Percentiles rank a stretch among this genome's conserved stretches.
phyloP scores from a whole-genome alignment of 192 early-diverging fungal genomes.

The Entomortierella chlamydospora region DNA sequence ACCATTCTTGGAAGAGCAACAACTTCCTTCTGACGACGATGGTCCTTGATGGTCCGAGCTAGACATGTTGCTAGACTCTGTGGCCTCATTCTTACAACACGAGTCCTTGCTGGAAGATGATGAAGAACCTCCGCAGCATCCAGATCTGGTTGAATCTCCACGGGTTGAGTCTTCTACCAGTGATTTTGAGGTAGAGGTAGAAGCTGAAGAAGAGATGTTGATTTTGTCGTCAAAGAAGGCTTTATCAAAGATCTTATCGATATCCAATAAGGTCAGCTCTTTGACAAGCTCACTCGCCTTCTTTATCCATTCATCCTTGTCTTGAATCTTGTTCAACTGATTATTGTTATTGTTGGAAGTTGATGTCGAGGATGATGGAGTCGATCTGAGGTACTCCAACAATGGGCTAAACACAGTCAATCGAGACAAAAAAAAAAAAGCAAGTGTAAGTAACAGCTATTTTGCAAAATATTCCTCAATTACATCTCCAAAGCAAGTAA shows the following conservation, averaged over 20 bases:
- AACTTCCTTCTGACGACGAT: constrained; percentile 4
- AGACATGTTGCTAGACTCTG: background rate
- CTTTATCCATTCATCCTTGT: constrained; percentile 26
- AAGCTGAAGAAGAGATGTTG: background rate
- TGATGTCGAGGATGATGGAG: background rate
- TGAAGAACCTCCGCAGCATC: constrained; percentile 28
- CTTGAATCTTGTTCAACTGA: background rate
- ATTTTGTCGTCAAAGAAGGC: constrained; percentile 42
- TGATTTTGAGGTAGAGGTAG: background rate
- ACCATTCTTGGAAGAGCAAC: constrained; percentile 5
- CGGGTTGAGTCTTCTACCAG: too few relatives aligned
- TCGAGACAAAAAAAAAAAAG: too few relatives aligned
- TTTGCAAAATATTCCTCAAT: background rate
- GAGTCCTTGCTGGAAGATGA: background rate
- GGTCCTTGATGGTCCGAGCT: background rate
- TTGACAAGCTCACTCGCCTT: constrained; percentile 21
- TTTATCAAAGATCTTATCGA: constrained; percentile 49
- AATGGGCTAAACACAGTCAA: constrained; percentile 39
- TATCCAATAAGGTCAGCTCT: constrained; percentile 42
- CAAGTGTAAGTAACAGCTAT: background rate
- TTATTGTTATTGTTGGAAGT: too few relatives aligned
- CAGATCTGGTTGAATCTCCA: background rate
- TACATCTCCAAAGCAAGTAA: background rate
- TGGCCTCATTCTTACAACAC: constrained; percentile 24
- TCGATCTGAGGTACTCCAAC: constrained; percentile 29